Conservation (phyloP, 352 stramenopile species). For the Phytophthora fragariaefolia region DNA sequence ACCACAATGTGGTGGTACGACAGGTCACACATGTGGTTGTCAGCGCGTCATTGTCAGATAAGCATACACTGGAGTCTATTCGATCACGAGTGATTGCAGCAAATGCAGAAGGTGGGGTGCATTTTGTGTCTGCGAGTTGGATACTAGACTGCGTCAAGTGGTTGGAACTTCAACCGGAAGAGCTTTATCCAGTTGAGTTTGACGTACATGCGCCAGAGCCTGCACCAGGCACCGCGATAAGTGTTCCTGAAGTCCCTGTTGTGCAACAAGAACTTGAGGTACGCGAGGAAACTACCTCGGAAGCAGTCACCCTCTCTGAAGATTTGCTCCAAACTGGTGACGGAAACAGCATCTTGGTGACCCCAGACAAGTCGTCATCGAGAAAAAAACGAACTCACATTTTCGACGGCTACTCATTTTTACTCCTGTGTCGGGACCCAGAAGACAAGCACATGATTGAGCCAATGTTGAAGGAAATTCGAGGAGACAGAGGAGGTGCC, state of each 20-base stretch:
- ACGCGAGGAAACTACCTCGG: conserved; percentile 8
- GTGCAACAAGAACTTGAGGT: conserved; percentile 9
- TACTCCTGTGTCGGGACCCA: conserved; percentile 62
- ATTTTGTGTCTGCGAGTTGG: conserved; percentile 72
- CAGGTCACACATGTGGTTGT: conserved; percentile 80
- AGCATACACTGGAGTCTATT: conserved; percentile 38
- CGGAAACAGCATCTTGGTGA: conserved; percentile 18
- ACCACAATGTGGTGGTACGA: conserved; percentile 55
- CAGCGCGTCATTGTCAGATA: conserved; percentile 53
- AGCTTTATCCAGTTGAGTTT: conserved; percentile 70
- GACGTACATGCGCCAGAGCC: conserved; percentile 34
- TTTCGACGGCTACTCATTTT: conserved; percentile 60
- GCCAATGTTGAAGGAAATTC: conserved; percentile 48
- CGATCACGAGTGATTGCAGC: conserved; percentile 38
- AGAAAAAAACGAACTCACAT: conserved; percentile 24
- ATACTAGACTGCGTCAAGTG: conserved; percentile 69
- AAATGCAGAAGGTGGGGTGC: conserved; percentile 38
- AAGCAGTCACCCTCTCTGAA: conserved; percentile 14
- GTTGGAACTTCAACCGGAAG: conserved; percentile 57
- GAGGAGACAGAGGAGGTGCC: conserved; percentile 33
- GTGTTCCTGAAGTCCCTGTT: background rate
- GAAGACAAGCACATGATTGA: conserved; percentile 51
- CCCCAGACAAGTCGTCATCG: background rate
- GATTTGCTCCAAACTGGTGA: conserved; percentile 29
- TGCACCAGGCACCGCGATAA: background rate